Base-by-base conservation (phyloP, 805 yeast genomes). In the Yamadazyma sp. region DNA sequence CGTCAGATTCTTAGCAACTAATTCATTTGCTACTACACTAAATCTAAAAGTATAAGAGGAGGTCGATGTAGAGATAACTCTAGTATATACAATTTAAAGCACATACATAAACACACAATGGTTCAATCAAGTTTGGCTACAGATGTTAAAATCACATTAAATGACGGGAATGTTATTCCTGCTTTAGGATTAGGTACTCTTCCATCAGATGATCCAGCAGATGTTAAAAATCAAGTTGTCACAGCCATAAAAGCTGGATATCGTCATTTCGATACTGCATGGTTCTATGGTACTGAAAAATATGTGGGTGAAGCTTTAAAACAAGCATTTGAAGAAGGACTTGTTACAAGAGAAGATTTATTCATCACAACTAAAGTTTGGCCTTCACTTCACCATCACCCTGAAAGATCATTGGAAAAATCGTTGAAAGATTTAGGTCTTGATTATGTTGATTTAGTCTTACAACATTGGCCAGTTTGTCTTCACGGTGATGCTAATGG, bases 181-280 rank as follows among this genome's bases (percentile, higher is more conserved):
- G 80, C 80, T 2, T 52, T 82, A 25, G 89, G 86, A 0, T 64
- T 84, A 23, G 93, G 93, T 9, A 62, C 67, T 12, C 61, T 59
- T 2, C 55, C 63, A 5, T 49, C 63, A 4, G 52, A 50, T 7
- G 59, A 56, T 31, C 55, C 53, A n/a, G 42, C 42, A 4, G 64
- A 52, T 14, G 59, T 60, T 6, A 58, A 53, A 35, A 44, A 57
- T 16, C 65, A 60, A 43, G 66, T 62, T 4, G 47, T 54, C 11
- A 51, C 65, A 12, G 69, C 69, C 1, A 53, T 63, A 21, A 67
- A 62, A 38, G 71, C 74, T 0, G 73, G 73, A 0, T 70, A 69
- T 38, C 60, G 74, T 14, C 76, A 67, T 40, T 65, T 74, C 27
- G 79, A 74, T 48, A 70, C 77, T 3, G 80, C 78, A 8, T 71